Percentiles rank a stretch among this genome's conserved stretches.
These are phyloP conservation scores for Exophiala sideris DNA, from an alignment of 2,329 filamentous ascomycete genomes.

Conservation along the genomic window DNA sequence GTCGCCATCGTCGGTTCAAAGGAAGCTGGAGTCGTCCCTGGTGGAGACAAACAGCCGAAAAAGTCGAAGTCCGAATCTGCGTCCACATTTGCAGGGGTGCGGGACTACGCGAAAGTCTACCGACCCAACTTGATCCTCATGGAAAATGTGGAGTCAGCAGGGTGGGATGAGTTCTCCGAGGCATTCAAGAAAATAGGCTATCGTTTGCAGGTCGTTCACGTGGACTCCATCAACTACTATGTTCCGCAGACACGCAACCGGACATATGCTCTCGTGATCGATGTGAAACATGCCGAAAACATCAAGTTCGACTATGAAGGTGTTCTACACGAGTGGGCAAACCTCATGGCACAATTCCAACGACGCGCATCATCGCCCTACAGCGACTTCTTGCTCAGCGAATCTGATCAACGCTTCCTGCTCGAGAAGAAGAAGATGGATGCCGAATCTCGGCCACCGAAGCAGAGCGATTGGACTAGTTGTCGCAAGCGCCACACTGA, in stretches of 20 bases:
- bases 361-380: slow-evolving; percentile 61
- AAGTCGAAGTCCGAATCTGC: slow-evolving; percentile 58
- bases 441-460: slow-evolving; percentile 38
- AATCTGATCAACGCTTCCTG: slow-evolving; percentile 53
- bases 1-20: no score
- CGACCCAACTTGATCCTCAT: slow-evolving; percentile 64
- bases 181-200: slow-evolving; percentile 56
- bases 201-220: slow-evolving; percentile 43
- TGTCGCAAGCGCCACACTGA: slow-evolving; percentile 60
- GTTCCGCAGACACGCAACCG: slow-evolving; percentile 67
- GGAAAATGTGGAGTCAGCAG: slow-evolving; percentile 65
- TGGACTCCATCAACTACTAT: slow-evolving; percentile 70
- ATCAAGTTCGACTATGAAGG: slow-evolving; percentile 25
- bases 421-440: neutral
- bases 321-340: slow-evolving; percentile 43
- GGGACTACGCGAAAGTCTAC: slow-evolving; percentile 54
- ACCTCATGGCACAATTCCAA: slow-evolving; percentile 46
- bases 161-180: slow-evolving; percentile 55
- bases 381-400: slow-evolving; percentile 58
- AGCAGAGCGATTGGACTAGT: slow-evolving; percentile 50
- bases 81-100: slow-evolving; percentile 61
- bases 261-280: slow-evolving; percentile 59
- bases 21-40: no score
- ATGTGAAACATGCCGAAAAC: slow-evolving; percentile 32
- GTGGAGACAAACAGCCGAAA: neutral